A percentile compares a stretch with the other conserved stretches of the same genome.
Evolutionary conservation across 371 early-diverging fungal genomes (phyloP).

Genomic region (Vairimorpha necatrix): DNA sequence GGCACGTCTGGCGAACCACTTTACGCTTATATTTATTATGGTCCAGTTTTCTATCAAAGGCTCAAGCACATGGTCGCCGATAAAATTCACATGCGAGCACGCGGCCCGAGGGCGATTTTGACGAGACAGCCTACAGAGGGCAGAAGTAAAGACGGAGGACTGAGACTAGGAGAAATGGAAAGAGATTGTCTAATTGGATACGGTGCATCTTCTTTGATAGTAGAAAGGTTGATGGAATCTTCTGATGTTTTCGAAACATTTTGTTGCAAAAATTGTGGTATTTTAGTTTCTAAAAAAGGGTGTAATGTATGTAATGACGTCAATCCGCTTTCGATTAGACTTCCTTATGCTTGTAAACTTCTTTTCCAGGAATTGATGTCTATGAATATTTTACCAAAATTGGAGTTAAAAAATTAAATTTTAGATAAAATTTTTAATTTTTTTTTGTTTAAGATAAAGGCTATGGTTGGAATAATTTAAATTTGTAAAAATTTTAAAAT

Average conservation of each 20-base stretch:
- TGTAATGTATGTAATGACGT: conserved; percentile 73
- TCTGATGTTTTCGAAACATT: conserved; percentile 85
- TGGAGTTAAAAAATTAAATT: conserved; percentile 45
- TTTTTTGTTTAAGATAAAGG: too few species aligned
- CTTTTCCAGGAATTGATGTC: conserved; percentile 84
- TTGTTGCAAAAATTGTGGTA: conserved; percentile 81
- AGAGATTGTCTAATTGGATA: conserved; percentile 92
- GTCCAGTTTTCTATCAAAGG: conserved; percentile 93
- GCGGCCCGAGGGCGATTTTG: conserved; percentile 83
- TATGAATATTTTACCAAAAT: conserved; percentile 86
- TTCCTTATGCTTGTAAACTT: conserved; percentile 78
- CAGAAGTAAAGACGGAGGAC: conserved; percentile 88
- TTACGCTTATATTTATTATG: conserved; percentile 90
- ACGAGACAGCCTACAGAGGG: conserved; percentile 97
- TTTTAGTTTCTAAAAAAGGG: conserved; percentile 77
- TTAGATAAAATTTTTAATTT: too few species aligned
- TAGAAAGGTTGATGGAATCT: conserved; percentile 86
- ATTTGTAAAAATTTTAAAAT: too few species aligned
- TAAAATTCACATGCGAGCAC: conserved; percentile 95
- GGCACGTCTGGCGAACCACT: conserved; percentile 80
- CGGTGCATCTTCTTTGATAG: conserved; percentile 81
- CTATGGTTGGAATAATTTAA: too few species aligned
- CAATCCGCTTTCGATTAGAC: conserved; percentile 76
- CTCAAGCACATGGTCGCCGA: conserved; percentile 99
- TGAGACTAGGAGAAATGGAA: conserved; percentile 97